Conservation (phyloP, 2,329 filamentous ascomycete species). For the Fusarium nematophilum region DNA sequence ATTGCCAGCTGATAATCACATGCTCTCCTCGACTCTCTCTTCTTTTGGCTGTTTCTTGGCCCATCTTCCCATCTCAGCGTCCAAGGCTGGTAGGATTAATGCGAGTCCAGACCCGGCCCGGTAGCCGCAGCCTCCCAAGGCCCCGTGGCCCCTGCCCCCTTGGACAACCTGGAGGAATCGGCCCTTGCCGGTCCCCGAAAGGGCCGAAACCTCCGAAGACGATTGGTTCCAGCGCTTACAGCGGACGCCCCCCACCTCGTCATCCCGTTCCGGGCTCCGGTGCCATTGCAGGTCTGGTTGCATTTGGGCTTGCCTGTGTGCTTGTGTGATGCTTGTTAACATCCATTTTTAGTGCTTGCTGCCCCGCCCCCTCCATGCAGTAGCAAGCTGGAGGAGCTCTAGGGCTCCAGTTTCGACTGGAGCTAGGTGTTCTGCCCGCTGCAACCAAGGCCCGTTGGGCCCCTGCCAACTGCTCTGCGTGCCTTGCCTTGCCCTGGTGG, state of each 20-base stretch:
- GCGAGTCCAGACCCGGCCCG: background rate
- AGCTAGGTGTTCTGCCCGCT: slow-evolving; percentile 18
- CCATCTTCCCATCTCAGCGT: background rate
- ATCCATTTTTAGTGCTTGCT: background rate
- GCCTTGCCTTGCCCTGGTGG: slow-evolving; percentile 33
- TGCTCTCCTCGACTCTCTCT: background rate
- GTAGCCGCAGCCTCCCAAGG: background rate
- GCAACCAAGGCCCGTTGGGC: slow-evolving; percentile 4
- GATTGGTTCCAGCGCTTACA: slow-evolving; percentile 7
- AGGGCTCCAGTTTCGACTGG: background rate
- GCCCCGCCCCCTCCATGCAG: slow-evolving; percentile 25
- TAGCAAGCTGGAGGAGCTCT: background rate
- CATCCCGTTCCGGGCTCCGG: slow-evolving; percentile 2
- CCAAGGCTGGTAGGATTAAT: background rate
- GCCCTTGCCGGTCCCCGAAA: slow-evolving; percentile 2
- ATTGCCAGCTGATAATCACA: background rate
- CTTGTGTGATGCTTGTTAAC: too few relatives aligned
- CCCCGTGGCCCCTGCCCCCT: too few relatives aligned
- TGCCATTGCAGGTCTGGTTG: background rate
- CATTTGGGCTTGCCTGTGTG: slow-evolving; percentile 4
- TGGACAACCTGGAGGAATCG: slow-evolving; percentile 1
- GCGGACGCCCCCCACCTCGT: background rate
- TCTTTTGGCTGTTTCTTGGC: background rate
- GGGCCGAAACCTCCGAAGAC: background rate
- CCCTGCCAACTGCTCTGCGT: slow-evolving; percentile 30